Percentiles rank a stretch among this genome's conserved stretches.
Evolutionary conservation across 257 asterid species (phyloP).

Genomic region (Capsicum rhomboideum): DNA sequence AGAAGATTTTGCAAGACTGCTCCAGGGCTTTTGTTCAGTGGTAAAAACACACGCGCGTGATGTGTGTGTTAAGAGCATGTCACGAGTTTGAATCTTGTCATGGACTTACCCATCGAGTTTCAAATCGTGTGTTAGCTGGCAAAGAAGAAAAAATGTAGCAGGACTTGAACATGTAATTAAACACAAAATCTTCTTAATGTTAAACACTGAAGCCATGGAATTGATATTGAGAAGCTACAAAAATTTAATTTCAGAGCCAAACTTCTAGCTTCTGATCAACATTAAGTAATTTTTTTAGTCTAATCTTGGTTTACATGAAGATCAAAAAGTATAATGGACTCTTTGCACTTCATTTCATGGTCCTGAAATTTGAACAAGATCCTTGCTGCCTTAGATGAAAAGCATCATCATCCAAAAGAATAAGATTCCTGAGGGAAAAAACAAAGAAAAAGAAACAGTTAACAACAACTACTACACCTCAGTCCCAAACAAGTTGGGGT

Average conservation of each 20-base stretch:
- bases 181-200: not conserved
- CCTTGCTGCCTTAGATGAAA: conserved; percentile 18
- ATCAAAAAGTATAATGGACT: not conserved
- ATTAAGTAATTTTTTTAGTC: not conserved
- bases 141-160: not conserved
- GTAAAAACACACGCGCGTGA: not conserved
- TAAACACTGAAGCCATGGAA: not conserved
- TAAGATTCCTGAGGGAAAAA: conserved; percentile 50
- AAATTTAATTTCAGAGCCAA: not conserved
- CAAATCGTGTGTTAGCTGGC: not conserved
- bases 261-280: not conserved
- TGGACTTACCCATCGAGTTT: not conserved
- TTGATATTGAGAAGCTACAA: not conserved
- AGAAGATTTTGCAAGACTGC: not conserved
- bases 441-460: not conserved
- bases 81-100: not conserved
- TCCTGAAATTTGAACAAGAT: not conserved
- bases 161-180: not conserved
- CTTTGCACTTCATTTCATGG: not conserved
- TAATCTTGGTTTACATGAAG: not conserved
- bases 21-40: not conserved
- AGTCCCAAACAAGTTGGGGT: not conserved
- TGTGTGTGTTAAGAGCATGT: not conserved
- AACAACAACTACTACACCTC: not conserved
- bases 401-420: conserved; percentile 27